phyloP scores from a whole-genome alignment of 441 rosid species.

The Croton laevigatus region DNA sequence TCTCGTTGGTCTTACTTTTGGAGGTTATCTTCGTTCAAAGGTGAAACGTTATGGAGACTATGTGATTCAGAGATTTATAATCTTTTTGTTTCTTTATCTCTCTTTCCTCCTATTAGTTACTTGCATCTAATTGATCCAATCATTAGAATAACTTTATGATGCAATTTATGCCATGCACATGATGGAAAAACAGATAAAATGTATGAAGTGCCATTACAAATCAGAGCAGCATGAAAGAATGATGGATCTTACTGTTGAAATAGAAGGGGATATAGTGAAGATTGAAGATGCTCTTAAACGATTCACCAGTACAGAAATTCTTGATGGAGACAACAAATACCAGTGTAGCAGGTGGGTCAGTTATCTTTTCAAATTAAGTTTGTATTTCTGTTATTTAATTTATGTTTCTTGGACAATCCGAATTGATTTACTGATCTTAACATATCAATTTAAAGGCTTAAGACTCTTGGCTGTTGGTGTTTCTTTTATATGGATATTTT shows the following conservation, averaged over 20 bases:
- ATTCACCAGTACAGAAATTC: slow-evolving; percentile 76
- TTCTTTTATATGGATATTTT: not conserved
- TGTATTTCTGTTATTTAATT: not conserved
- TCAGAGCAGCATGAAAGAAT: slow-evolving; percentile 86
- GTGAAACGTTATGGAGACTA: slow-evolving; percentile 29
- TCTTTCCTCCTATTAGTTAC: not conserved
- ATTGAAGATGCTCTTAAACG: slow-evolving; percentile 87
- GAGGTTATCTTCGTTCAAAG: slow-evolving; percentile 94
- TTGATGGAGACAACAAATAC: slow-evolving; percentile 97
- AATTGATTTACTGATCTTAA: not conserved
- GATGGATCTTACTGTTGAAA: slow-evolving; percentile 98
- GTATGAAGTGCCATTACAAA: slow-evolving; percentile 81
- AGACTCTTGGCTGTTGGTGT: not conserved
- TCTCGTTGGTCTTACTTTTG: slow-evolving; percentile 81
- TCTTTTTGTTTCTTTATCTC: not conserved
- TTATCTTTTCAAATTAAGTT: slow-evolving; percentile 11
- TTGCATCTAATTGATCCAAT: not conserved
- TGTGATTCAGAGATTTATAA: not conserved
- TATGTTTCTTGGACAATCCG: not conserved
- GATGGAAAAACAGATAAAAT: slow-evolving; percentile 57
- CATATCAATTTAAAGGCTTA: not conserved
- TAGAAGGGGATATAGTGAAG: slow-evolving; percentile 77
- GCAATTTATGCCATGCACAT: slow-evolving; percentile 22
- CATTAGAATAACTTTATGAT: not conserved
- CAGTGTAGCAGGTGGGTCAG: slow-evolving; percentile 71